These are phyloP conservation scores for Fusarium sp. DNA, from an alignment of 2,329 filamentous ascomycete species.

Conservation along the genomic window DNA sequence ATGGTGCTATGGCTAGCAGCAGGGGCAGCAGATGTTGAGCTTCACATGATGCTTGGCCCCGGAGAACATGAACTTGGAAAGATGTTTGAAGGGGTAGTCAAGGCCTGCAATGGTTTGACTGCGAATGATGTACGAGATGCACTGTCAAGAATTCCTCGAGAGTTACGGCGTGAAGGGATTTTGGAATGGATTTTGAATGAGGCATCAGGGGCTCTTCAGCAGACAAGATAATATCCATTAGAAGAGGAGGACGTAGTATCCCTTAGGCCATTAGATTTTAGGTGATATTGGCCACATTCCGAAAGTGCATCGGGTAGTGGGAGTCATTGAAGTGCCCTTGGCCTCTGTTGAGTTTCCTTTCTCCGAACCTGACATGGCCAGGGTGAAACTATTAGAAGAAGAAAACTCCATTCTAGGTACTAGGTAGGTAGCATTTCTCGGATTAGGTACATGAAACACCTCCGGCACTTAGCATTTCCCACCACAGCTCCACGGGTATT, in stretches of 20 bases:
- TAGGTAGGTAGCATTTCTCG: too few relatives aligned
- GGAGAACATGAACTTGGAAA: constrained; percentile 39
- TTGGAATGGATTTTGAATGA: constrained; percentile 32
- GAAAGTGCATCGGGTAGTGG: constrained; percentile 1
- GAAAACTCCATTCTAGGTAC: too few relatives aligned
- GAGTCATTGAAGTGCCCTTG: background rate
- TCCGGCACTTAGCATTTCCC: too few relatives aligned
- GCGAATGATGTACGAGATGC: constrained; percentile 5
- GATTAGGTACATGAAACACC: too few relatives aligned
- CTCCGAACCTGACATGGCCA: too few relatives aligned
- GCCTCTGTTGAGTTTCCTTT: background rate
- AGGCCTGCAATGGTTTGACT: constrained; percentile 11
- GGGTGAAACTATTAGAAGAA: too few relatives aligned
- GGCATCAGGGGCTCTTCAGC: constrained; percentile 3
- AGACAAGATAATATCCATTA: background rate
- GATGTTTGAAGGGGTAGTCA: constrained; percentile 14
- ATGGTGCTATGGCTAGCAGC: constrained; percentile 53
- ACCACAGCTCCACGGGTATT: background rate
- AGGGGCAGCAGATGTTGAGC: constrained; percentile 38
- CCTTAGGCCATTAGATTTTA: too few relatives aligned
- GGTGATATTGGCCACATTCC: background rate
- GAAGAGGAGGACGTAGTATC: too few relatives aligned
- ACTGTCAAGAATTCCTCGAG: constrained; percentile 18
- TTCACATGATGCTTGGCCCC: constrained; percentile 38
- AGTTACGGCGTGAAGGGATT: constrained; percentile 21